Evolutionary conservation across 1,284 basidiomycete genomes (phyloP).

Genomic region (Moniliella sp.): DNA sequence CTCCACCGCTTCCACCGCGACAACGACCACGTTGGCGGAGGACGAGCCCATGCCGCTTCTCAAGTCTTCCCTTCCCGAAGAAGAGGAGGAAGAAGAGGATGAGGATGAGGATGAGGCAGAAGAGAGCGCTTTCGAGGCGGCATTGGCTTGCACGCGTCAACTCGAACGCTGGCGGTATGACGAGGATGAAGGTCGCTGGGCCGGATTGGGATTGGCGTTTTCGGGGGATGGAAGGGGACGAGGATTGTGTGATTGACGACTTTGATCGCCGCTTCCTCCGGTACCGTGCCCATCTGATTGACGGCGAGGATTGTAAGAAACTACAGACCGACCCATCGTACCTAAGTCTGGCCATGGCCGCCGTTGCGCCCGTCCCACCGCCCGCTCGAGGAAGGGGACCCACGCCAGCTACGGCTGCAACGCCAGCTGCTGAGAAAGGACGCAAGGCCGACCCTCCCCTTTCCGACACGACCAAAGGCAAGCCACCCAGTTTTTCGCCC

Average conservation of each 20-base stretch:
- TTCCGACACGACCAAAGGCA: no score
- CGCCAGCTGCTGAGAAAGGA: no score
- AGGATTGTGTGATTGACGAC: conserved; percentile 30
- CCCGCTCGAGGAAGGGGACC: no score
- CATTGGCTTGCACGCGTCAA: conserved; percentile 7
- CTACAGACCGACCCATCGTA: conserved; percentile 28
- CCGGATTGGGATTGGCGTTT: conserved; percentile 23
- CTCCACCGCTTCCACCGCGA: neutral
- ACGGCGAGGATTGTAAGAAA: conserved; percentile 24
- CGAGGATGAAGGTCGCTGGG: conserved; percentile 26
- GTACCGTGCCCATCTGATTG: conserved; percentile 28
- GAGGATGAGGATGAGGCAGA: conserved; percentile 1
- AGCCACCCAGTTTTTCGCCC: no score
- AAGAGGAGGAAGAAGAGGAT: no score
- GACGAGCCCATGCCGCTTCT: no score
- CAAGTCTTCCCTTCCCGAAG: no score
- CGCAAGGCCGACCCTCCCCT: no score
- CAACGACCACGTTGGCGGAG: no score
- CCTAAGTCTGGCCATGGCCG: conserved; percentile 25
- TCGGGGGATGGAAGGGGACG: conserved; percentile 32
- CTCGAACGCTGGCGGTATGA: conserved; percentile 30
- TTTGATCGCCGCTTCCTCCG: conserved; percentile 30
- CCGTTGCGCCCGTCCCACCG: conserved; percentile 14
- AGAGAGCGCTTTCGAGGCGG: no score
- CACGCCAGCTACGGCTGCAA: no score